Evolutionary conservation across 1,284 basidiomycete genomes (phyloP).

Genomic region (Apiotrichum brassicae): DNA sequence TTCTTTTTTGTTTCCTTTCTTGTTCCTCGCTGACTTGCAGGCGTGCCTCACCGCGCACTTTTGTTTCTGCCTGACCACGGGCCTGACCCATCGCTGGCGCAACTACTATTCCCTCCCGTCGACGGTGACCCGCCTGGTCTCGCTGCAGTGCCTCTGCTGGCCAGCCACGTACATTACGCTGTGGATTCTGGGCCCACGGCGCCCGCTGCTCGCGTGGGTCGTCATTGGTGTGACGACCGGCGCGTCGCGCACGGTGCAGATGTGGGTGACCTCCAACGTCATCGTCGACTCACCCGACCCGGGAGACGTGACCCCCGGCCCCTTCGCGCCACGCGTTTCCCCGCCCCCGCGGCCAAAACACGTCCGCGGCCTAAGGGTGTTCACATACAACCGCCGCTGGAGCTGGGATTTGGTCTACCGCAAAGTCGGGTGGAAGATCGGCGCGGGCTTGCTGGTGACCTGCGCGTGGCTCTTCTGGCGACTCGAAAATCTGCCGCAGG

Average conservation of each 20-base stretch:
- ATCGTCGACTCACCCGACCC: slow-evolving; percentile 2
- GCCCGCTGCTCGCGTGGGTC: slow-evolving; percentile 46
- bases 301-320: slow-evolving; percentile 3
- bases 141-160: slow-evolving; percentile 49
- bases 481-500: slow-evolving; percentile 16
- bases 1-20: no score
- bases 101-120: slow-evolving; percentile 47
- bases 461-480: slow-evolving; percentile 44
- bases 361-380: slow-evolving; percentile 26
- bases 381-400: slow-evolving; percentile 40
- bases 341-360: slow-evolving; percentile 14
- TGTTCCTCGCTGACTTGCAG: slow-evolving; percentile 23
- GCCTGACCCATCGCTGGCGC: slow-evolving; percentile 47
- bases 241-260: slow-evolving; percentile 42
- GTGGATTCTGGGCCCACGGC: slow-evolving; percentile 37
- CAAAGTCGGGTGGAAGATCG: slow-evolving; percentile 43
- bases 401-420: slow-evolving; percentile 43
- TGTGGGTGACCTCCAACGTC: slow-evolving; percentile 49
- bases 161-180: slow-evolving; percentile 46
- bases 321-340: slow-evolving; percentile 1
- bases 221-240: slow-evolving; percentile 47
- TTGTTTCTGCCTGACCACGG: slow-evolving; percentile 47
- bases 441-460: slow-evolving; percentile 36
- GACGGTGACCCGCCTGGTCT: slow-evolving; percentile 46
- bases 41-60: slow-evolving; percentile 46